Evolutionary conservation across 2,329 filamentous ascomycete genomes (phyloP).

Genomic region (Dendrostoma leiphaemia): DNA sequence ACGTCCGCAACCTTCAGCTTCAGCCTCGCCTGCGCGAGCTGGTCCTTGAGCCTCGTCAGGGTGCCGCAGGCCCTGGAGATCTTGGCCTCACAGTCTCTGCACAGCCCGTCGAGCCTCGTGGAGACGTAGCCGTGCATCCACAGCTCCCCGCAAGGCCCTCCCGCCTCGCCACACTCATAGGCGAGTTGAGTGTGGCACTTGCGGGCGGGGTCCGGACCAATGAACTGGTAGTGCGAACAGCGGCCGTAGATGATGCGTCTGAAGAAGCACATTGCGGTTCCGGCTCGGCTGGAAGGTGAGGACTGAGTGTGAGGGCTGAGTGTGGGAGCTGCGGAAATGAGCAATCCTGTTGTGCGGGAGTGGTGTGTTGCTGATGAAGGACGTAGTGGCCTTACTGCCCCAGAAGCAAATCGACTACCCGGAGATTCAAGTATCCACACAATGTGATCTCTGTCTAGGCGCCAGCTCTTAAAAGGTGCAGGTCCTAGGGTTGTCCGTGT

Average conservation of each 20-base stretch:
- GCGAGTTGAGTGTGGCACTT: slow-evolving; percentile 19
- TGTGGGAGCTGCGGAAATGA: slow-evolving; percentile 7
- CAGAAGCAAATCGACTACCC: too few species aligned
- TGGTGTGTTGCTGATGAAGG: too few species aligned
- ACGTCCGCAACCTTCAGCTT: slow-evolving; percentile 8
- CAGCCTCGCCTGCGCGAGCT: slow-evolving; percentile 17
- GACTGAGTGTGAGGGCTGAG: not conserved
- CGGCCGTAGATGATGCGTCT: slow-evolving; percentile 19
- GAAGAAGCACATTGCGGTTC: slow-evolving; percentile 23
- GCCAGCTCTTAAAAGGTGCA: not conserved
- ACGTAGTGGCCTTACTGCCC: too few species aligned
- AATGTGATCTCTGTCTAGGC: not conserved
- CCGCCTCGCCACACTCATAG: slow-evolving; percentile 16
- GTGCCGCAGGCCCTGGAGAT: not conserved
- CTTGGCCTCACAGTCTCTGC: slow-evolving; percentile 16
- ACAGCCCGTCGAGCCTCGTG: slow-evolving; percentile 17
- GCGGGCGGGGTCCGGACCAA: slow-evolving; percentile 8
- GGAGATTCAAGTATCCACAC: not conserved
- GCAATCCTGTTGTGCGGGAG: not conserved
- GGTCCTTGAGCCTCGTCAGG: slow-evolving; percentile 18
- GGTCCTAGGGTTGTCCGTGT: too few species aligned
- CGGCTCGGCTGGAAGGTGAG: not conserved
- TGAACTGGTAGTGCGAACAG: slow-evolving; percentile 21
- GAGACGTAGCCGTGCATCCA: slow-evolving; percentile 20
- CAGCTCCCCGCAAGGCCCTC: slow-evolving; percentile 19